Conservation (phyloP, 306 rosid genomes). For the Cucumis cinereus region DNA sequence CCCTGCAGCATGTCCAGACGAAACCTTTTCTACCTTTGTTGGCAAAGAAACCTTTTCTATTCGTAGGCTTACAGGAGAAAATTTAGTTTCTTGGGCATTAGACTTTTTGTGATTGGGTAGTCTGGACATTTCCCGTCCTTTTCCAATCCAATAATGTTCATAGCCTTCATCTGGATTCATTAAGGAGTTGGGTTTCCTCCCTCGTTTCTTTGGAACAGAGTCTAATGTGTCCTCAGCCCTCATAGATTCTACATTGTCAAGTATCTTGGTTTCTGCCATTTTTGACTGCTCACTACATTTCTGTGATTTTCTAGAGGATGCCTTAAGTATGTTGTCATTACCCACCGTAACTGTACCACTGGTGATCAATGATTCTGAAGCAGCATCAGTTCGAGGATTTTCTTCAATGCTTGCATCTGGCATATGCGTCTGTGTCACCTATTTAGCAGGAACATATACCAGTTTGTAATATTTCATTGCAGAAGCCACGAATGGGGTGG, state of each 20-base stretch:
- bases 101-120: conserved; percentile 20
- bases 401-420: conserved; percentile 12
- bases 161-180: conserved; percentile 69
- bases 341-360: conserved; percentile 13
- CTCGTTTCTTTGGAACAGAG: conserved; percentile 43
- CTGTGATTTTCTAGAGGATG: conserved; percentile 17
- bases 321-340: conserved; percentile 9
- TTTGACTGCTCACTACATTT: background rate
- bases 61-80: background rate
- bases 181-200: conserved; percentile 56
- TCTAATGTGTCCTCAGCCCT: conserved; percentile 18
- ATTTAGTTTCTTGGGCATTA: conserved; percentile 3
- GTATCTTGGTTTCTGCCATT: conserved; percentile 1
- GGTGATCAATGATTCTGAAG: conserved; percentile 3
- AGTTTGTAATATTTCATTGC: background rate
- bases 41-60: background rate
- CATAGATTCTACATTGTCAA: conserved; percentile 10
- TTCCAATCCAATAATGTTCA: conserved; percentile 33
- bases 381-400: conserved; percentile 15
- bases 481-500: background rate
- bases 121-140: conserved; percentile 17
- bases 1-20: conserved; percentile 13
- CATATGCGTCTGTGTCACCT: conserved; percentile 29
- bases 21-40: conserved; percentile 26
- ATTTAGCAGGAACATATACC: conserved; percentile 1